These are phyloP conservation scores for Dactylellina cionopaga DNA, from an alignment of 2,329 filamentous ascomycete species.

Conservation along the genomic window DNA sequence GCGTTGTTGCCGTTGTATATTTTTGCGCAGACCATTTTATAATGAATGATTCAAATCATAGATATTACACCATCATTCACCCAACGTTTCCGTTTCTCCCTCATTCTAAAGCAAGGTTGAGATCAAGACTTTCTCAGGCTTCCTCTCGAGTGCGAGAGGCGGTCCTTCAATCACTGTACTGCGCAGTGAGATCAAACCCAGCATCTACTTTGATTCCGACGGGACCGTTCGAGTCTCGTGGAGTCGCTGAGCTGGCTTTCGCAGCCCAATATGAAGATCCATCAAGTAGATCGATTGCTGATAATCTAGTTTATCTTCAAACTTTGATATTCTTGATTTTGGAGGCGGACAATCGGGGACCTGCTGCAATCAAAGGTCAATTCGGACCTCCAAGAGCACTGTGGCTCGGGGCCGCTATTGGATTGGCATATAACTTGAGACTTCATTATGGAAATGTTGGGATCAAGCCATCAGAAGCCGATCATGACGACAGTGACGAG, in stretches of 20 bases:
- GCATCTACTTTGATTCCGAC: constrained; percentile 58
- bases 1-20: constrained; percentile 46
- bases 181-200: constrained; percentile 68
- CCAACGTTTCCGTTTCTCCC: constrained; percentile 74
- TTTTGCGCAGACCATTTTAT: constrained; percentile 10
- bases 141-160: constrained; percentile 70
- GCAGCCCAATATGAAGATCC: constrained; percentile 63
- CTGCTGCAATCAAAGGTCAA: constrained; percentile 63
- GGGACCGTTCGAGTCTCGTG: constrained; percentile 61
- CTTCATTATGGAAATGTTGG: constrained; percentile 65
- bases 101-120: constrained; percentile 67
- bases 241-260: constrained; percentile 62
- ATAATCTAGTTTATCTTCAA: constrained; percentile 71
- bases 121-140: constrained; percentile 68
- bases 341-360: constrained; percentile 70
- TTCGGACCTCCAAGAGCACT: constrained; percentile 65
- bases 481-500: constrained; percentile 69
- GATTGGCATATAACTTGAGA: constrained; percentile 72
- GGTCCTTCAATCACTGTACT: constrained; percentile 72
- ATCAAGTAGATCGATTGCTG: constrained; percentile 60
- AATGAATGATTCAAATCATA: constrained; percentile 58
- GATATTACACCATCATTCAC: constrained; percentile 73
- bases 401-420: constrained; percentile 73
- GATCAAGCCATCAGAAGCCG: constrained; percentile 63
- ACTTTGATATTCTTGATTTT: constrained; percentile 74